Evolutionary conservation across 2,329 filamentous ascomycete genomes (phyloP), one percentile per base, ranked within the genome.

Genomic region (Trichoderma breve): DNA sequence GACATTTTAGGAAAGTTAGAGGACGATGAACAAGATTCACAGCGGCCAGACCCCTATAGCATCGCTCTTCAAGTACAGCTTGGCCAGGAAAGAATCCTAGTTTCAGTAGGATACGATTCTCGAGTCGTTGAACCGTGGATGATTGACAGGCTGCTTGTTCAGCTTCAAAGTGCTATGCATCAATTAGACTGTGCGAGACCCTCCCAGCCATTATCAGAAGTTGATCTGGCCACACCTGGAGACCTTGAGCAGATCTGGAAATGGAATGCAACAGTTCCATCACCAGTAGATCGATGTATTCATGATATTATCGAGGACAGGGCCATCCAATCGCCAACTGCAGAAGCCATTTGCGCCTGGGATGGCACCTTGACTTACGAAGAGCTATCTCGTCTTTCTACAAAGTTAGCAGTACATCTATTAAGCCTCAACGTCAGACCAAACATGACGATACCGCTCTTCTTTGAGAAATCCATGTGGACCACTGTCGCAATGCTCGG

Each of bases 301-400:
- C 61, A 71, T 15, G 47, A 71, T 5, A 0, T 51, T 18, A 36
- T 71, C 51, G 18, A 15, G 5, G 47, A 65, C 8, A 24, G 32
- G 7, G 26, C 5, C 5, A 24, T 58, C 21, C 18, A 6, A 26
- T 14, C 14, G 2, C 73, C 75, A 7, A 34, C 72, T 12, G 60
- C 61, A 18, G 65, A 58, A 7, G 76, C 77, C 4, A 69, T 78
- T 4, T 72, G 67, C 32, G 72, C 74, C 0, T 78, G 76, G 76
- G 76, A 78, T 55, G 75, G 75, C 3, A 9, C 47, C 4, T 57
- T 76, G 26, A 76, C 76, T 3, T 77, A 77, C 61, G 18, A 32
- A n/a, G 73, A 77, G 26, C 63, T 78, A 6, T 73, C 75, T 26
- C 28, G 34, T 9, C 61, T 68, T 3, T 58, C 72, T 15, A 70